phyloP scores from a whole-genome alignment of 2,329 filamentous ascomycete species.

The Penicillium sp. region DNA sequence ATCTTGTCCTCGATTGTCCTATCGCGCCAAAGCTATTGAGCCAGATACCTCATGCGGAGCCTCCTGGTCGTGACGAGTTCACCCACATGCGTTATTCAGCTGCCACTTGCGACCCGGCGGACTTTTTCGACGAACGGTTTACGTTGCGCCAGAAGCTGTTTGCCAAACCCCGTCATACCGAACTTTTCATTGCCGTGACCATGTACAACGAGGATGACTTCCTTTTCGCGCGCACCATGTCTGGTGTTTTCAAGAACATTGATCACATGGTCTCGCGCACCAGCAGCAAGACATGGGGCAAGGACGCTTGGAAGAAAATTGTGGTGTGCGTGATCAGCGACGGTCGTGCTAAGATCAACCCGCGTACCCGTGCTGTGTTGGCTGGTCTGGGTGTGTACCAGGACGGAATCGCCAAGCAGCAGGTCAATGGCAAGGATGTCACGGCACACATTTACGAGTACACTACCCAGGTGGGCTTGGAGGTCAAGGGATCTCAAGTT shows the following conservation, averaged over 20 bases:
- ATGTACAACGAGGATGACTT: slow-evolving; percentile 99
- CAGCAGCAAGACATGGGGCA: slow-evolving; percentile 96
- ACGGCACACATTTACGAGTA: slow-evolving; percentile 95
- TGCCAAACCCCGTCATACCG: slow-evolving; percentile 87
- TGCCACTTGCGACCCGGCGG: slow-evolving; percentile 87
- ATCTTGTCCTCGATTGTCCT: slow-evolving; percentile 94
- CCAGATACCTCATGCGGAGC: slow-evolving; percentile 80
- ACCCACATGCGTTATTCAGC: slow-evolving; percentile 86
- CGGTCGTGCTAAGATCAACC: slow-evolving; percentile 95
- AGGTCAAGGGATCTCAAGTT: slow-evolving; percentile 89
- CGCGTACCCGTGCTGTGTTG: slow-evolving; percentile 82
- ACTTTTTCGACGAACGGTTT: slow-evolving; percentile 88
- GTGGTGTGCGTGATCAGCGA: slow-evolving; percentile 98
- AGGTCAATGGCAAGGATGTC: slow-evolving; percentile 94
- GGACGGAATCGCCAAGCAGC: slow-evolving; percentile 97
- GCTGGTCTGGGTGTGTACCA: slow-evolving; percentile 96
- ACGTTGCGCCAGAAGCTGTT: slow-evolving; percentile 90
- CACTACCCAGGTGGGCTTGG: slow-evolving; percentile 66
- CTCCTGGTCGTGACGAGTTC: slow-evolving; percentile 79
- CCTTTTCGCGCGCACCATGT: slow-evolving; percentile 92
- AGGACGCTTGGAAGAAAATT: slow-evolving; percentile 99
- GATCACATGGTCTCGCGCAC: slow-evolving; percentile 96
- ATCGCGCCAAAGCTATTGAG: slow-evolving; percentile 86
- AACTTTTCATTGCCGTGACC: slow-evolving; percentile 93
- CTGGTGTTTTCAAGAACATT: slow-evolving; percentile 97